Conservation (phyloP, 257 asterid species). For the Gentiana straminea region DNA sequence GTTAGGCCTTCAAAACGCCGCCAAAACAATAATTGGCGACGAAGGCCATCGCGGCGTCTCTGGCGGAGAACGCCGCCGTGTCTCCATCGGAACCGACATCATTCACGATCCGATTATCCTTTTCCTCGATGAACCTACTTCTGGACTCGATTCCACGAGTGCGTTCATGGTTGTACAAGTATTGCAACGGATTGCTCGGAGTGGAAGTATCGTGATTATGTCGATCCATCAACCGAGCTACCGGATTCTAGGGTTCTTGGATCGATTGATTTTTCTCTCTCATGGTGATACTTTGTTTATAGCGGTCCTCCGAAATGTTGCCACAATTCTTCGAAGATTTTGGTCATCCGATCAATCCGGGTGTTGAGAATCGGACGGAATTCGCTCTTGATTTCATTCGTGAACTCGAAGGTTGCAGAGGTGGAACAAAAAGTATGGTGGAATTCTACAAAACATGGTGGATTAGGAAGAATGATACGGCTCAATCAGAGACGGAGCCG, state of each 20-base stretch:
- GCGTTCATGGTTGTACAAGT: conserved; percentile 87
- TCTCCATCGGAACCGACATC: conserved; percentile 73
- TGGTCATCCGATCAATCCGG: conserved; percentile 61
- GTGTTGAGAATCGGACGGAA: conserved; percentile 52
- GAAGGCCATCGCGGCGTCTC: conserved; percentile 38
- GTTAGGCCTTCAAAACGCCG: conserved; percentile 22
- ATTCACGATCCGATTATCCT: conserved; percentile 72
- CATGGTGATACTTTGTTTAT: conserved; percentile 63
- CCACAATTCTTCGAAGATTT: conserved; percentile 54
- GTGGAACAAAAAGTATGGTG: conserved; percentile 51
- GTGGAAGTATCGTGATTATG: conserved; percentile 76
- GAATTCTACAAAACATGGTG: conserved; percentile 67
- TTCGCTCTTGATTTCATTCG: conserved; percentile 66
- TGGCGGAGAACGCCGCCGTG: conserved; percentile 55
- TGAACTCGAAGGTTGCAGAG: conserved; percentile 57
- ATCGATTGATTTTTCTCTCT: conserved; percentile 54
- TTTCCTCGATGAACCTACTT: conserved; percentile 77
- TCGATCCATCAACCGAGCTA: conserved; percentile 82
- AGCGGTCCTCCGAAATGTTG: conserved; percentile 57
- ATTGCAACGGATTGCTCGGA: conserved; percentile 63
- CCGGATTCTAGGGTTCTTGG: conserved; percentile 51
- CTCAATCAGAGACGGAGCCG: not conserved
- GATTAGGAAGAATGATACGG: conserved; percentile 15
- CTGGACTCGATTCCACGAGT: conserved; percentile 74
- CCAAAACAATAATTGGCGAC: conserved; percentile 25